These are phyloP conservation scores for Boletellus deceptivus DNA, from an alignment of 1,284 basidiomycete species.

Conservation along the genomic window DNA sequence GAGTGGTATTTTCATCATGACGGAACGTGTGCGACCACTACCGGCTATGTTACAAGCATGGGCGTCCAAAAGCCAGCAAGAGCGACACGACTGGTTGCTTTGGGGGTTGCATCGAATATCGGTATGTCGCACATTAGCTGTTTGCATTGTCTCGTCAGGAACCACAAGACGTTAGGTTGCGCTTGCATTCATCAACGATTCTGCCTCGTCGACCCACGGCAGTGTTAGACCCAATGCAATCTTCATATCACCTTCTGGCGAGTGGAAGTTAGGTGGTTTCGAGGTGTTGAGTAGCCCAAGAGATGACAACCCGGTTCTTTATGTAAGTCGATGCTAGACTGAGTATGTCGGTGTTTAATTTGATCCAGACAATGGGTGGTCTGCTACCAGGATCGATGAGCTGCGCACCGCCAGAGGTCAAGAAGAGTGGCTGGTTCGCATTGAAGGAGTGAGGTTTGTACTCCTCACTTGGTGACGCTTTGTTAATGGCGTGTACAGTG, in stretches of 20 bases:
- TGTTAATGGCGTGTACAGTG: constrained; percentile 41
- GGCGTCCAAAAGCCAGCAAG: constrained; percentile 60
- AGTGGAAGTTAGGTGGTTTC: constrained; percentile 96
- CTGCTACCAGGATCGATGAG: constrained; percentile 58
- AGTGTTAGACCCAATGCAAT: constrained; percentile 78
- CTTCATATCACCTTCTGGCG: constrained; percentile 88
- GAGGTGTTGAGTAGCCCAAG: constrained; percentile 83
- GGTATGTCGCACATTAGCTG: constrained; percentile 40
- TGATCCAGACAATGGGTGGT: constrained; percentile 66
- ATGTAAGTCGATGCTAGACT: constrained; percentile 52
- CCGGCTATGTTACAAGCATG: constrained; percentile 63
- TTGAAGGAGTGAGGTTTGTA: constrained; percentile 70
- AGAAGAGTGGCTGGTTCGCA: constrained; percentile 80
- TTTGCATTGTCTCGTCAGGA: constrained; percentile 8
- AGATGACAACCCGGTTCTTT: constrained; percentile 75
- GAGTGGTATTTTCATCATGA: constrained; percentile 87
- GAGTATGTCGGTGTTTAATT: constrained; percentile 11
- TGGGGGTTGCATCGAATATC: constrained; percentile 94
- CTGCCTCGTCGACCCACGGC: constrained; percentile 86
- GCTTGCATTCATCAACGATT: constrained; percentile 87
- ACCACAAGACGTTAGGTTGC: constrained; percentile 60
- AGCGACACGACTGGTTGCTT: constrained; percentile 83
- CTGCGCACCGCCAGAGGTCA: constrained; percentile 85
- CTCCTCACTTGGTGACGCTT: neutral
- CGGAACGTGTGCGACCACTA: constrained; percentile 86